Evolutionary conservation across 108 stramenopile species (phyloP).

Genomic region (Cyclotella distinguenda): DNA sequence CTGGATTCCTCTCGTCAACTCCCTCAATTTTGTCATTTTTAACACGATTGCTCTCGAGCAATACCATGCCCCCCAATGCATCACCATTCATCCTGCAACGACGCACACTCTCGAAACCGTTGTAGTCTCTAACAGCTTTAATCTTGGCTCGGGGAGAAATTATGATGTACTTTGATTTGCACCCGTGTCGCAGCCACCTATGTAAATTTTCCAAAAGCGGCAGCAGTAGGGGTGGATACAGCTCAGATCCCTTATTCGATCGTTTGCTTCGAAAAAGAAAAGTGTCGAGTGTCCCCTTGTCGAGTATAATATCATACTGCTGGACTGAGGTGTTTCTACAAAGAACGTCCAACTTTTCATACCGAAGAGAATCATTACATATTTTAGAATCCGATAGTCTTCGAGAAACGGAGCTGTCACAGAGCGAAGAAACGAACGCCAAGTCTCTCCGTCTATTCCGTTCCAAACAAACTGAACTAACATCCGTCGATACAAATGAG

Average conservation of each 20-base stretch:
- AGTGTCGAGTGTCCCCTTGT: slow-evolving; percentile 82
- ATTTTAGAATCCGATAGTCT: not conserved
- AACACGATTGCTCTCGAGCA: slow-evolving; percentile 19
- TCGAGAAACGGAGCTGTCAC: not conserved
- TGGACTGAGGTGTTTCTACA: not conserved
- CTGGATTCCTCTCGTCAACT: too few species aligned
- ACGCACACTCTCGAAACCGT: slow-evolving; percentile 56
- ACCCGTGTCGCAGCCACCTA: slow-evolving; percentile 47
- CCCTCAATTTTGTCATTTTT: not conserved
- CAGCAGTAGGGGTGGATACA: slow-evolving; percentile 43
- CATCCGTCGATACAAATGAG: slow-evolving; percentile 65
- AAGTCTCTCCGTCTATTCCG: slow-evolving; percentile 48
- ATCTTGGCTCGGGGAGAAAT: slow-evolving; percentile 69
- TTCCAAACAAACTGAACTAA: slow-evolving; percentile 65
- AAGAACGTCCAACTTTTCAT: slow-evolving; percentile 57
- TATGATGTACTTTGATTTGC: slow-evolving; percentile 51
- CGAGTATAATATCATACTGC: slow-evolving; percentile 61
- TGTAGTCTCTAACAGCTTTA: slow-evolving; percentile 60
- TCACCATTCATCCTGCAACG: slow-evolving; percentile 30
- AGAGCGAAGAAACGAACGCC: slow-evolving; percentile 20
- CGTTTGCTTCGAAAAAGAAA: slow-evolving; percentile 78
- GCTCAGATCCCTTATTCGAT: slow-evolving; percentile 44
- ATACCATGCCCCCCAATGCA: slow-evolving; percentile 19
- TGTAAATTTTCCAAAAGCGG: slow-evolving; percentile 64
- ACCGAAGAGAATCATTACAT: slow-evolving; percentile 20